Evolutionary conservation across 352 stramenopile genomes (phyloP).

Genomic region (Thraustochytrium sp.): DNA sequence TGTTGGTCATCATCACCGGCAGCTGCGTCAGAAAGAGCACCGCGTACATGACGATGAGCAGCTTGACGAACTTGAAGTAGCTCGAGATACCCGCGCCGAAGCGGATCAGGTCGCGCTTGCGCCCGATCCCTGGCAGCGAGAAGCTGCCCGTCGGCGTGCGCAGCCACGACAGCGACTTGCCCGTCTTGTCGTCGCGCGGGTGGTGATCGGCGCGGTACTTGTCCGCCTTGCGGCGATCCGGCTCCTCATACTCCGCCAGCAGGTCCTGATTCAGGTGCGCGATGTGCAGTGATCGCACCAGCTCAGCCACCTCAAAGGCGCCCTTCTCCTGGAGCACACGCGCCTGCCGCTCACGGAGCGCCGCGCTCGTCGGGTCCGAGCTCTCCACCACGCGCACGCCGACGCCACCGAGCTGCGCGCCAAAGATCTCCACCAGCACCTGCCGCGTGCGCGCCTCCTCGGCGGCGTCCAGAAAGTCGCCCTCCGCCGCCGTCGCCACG

Average conservation of each 20-base stretch:
- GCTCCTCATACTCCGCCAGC: not conserved
- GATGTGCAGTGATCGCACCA: not conserved
- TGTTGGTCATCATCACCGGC: constrained; percentile 2
- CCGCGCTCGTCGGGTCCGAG: not conserved
- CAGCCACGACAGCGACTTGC: not conserved
- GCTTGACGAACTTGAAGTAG: constrained; percentile 40
- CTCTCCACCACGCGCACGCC: constrained; percentile 12
- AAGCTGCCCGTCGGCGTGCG: not conserved
- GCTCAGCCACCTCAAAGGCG: not conserved
- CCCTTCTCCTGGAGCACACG: not conserved
- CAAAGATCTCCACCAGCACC: constrained; percentile 12
- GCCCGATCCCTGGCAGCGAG: not conserved
- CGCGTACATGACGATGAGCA: constrained; percentile 24
- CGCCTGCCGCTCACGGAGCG: not conserved
- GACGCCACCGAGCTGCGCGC: not conserved
- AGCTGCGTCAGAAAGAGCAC: not conserved
- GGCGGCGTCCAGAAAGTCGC: not conserved
- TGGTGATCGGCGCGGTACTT: constrained; percentile 7
- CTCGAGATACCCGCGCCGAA: constrained; percentile 35
- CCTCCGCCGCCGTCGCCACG: not conserved
- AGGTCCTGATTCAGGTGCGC: constrained; percentile 25
- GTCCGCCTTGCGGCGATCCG: not conserved
- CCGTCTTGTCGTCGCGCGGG: not conserved
- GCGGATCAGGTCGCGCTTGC: not conserved
- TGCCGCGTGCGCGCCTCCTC: not conserved